These are phyloP conservation scores for Starmera pachycereana DNA, from an alignment of 805 yeast species.

Conservation along the genomic window DNA sequence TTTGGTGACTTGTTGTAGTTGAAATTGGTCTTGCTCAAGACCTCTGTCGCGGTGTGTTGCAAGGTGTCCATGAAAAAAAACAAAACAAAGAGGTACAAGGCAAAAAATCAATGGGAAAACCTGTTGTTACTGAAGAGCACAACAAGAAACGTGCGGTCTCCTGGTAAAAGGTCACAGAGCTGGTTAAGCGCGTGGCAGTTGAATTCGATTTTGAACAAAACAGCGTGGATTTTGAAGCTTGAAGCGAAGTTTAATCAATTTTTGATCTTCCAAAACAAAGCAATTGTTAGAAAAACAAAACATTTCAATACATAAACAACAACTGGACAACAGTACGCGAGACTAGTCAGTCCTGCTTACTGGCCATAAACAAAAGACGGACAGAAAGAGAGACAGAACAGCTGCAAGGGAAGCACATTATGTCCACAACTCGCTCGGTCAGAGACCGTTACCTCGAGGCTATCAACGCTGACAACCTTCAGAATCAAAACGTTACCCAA, in stretches of 20 bases:
- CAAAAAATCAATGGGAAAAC: not conserved
- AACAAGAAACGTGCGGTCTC: not conserved
- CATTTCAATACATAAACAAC: not conserved
- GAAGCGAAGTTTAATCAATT: not conserved
- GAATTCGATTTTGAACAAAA: too few relatives aligned
- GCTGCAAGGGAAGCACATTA: not conserved
- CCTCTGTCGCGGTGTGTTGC: not conserved
- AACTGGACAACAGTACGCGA: not conserved
- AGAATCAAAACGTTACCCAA: constrained; percentile 2
- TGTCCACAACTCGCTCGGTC: constrained; percentile 8
- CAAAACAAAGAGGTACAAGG: constrained; percentile 2
- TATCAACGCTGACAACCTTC: constrained; percentile 9
- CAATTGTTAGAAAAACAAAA: not conserved
- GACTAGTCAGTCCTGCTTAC: not conserved
- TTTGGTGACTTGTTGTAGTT: constrained; percentile 5
- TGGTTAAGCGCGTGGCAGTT: too few relatives aligned
- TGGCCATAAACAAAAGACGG: not conserved
- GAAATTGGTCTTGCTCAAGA: constrained; percentile 4
- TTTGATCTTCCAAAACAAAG: not conserved
- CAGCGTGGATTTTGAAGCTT: too few relatives aligned
- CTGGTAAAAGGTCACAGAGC: too few relatives aligned
- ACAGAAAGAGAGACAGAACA: not conserved
- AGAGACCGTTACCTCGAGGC: constrained; percentile 19
- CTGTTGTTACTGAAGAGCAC: not conserved
- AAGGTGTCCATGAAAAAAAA: constrained; percentile 5